These are phyloP conservation scores for Salix viminalis DNA, from an alignment of 345 rosid species.

Conservation along the genomic window DNA sequence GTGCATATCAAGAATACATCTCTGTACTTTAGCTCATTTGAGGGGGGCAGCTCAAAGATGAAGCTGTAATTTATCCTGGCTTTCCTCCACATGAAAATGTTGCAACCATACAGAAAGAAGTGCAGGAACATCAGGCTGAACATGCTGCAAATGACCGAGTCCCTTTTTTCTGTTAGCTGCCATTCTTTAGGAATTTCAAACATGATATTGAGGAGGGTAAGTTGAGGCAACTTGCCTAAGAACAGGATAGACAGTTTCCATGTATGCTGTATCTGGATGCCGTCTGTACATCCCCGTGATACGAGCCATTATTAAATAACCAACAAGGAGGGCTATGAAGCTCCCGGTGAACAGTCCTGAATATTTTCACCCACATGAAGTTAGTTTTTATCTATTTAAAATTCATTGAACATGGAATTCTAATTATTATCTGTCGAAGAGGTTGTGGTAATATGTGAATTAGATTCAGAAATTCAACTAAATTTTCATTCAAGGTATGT, in stretches of 20 bases:
- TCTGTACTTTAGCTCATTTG: conserved; percentile 85
- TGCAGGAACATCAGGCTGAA: conserved; percentile 84
- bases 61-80: conserved; percentile 86
- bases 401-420: neutral
- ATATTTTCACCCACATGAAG: conserved; percentile 9
- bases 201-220: conserved; percentile 1
- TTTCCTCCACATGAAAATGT: conserved; percentile 88
- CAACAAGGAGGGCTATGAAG: conserved; percentile 82
- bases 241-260: conserved; percentile 96
- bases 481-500: neutral
- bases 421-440: neutral
- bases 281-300: conserved; percentile 74
- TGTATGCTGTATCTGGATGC: conserved; percentile 62
- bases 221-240: conserved; percentile 60
- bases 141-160: conserved; percentile 59
- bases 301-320: conserved; percentile 83
- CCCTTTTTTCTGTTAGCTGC: conserved; percentile 13
- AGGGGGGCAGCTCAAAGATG: conserved; percentile 77
- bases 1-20: conserved; percentile 86
- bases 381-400: neutral
- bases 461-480: neutral
- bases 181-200: neutral
- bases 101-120: conserved; percentile 87
- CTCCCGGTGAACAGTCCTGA: conserved; percentile 93
- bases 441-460: neutral